phyloP scores from a whole-genome alignment of 441 rosid genomes.

The Croton laevigatus region DNA sequence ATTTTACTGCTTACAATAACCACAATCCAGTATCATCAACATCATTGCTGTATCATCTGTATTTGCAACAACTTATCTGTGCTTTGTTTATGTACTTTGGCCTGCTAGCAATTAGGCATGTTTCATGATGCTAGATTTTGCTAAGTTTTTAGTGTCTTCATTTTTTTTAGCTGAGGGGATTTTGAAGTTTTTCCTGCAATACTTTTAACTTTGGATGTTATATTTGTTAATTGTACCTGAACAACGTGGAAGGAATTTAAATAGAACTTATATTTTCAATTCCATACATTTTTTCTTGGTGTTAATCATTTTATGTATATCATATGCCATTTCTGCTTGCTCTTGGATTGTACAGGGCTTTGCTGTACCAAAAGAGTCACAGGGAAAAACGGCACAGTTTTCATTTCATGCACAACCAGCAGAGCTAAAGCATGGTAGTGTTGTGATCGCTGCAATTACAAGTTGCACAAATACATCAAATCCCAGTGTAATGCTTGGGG shows the following conservation, averaged over 20 bases:
- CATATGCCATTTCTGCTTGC: slow-evolving; percentile 2
- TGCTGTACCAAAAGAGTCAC: slow-evolving; percentile 87
- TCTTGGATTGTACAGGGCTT: slow-evolving; percentile 58
- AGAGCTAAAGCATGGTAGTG: slow-evolving; percentile 93
- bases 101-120: not conserved
- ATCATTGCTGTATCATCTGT: not conserved
- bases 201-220: not conserved
- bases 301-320: slow-evolving; percentile 6
- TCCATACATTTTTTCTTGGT: not conserved
- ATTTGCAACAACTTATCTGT: not conserved
- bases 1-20: not conserved
- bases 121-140: not conserved
- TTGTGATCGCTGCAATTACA: slow-evolving; percentile 98
- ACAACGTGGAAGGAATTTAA: not conserved
- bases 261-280: not conserved
- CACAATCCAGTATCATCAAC: not conserved
- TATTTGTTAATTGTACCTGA: not conserved
- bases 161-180: not conserved
- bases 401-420: slow-evolving; percentile 84
- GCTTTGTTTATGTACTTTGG: not conserved
- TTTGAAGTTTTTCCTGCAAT: not conserved
- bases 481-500: slow-evolving; percentile 99
- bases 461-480: slow-evolving; percentile 99
- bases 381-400: slow-evolving; percentile 72
- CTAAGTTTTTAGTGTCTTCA: not conserved